Base-by-base conservation (phyloP, 768 basidiomycete species). In the Lactarius evosmus region DNA sequence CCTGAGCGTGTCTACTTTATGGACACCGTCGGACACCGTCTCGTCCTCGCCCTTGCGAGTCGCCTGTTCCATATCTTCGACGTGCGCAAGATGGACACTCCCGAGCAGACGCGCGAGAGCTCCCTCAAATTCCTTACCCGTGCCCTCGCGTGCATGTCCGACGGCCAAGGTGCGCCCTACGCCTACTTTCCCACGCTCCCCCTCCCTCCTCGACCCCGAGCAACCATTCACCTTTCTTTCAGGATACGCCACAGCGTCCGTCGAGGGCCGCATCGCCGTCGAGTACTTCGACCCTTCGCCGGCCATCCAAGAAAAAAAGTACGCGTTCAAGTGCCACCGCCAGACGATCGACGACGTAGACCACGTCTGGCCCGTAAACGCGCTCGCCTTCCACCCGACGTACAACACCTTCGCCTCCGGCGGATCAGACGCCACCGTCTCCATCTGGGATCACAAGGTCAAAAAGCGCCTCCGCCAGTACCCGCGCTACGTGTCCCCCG, bases 241-340 rank as follows among this genome's bases (percentile, higher is more conserved):
- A 92, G 95, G 96, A 12, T 99, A 93, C 74, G 95, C 95, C 12
- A 93, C 89, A 0, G 91, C 89, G 0, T 95, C 93, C 0, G 93
- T 95, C 16, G 97, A 99, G 71, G 97, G 97, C 1, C 83, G 97
- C 27, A 97, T 98, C 62, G 94, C 95, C 0, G 95, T 98, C 33
- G 97, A 99, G 74, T 99, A 96, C 74, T 95, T 97, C 69, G 93
- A 98, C 67, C 86, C 91, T 2, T 84, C 83, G 4, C 81, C 87
- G 0, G 83, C 84, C 29, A 80, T 82, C 0, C 96, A 98, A 74
- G 87, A 89, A n/a, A 81, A 83, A 69, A 88, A 95, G 77, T 97
- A 95, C 74, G 97, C 97, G 2, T 99, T 98, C 84, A 95, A 97
- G 73, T 97, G 95, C 67, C 96, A 99, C 71, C 83, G 96, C 4